These are phyloP conservation scores for Monilinia laxa DNA, from an alignment of 2,329 filamentous ascomycete genomes.

Conservation along the genomic window DNA sequence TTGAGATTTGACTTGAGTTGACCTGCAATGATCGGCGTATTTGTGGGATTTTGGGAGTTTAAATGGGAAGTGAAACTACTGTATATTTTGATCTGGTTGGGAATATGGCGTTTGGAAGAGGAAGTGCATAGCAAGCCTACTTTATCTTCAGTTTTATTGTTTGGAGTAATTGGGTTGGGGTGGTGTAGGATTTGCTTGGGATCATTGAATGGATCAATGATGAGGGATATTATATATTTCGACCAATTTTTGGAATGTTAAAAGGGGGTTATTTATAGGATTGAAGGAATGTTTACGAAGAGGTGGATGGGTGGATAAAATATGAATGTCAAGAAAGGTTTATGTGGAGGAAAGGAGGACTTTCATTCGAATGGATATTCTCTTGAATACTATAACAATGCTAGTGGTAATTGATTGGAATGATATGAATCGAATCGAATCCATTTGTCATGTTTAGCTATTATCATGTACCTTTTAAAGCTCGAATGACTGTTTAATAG, in stretches of 20 bases:
- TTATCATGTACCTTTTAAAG: neutral
- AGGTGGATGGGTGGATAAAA: conserved; percentile 1
- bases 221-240: neutral
- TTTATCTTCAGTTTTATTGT: neutral
- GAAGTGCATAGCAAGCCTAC: conserved; percentile 17
- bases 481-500: too few relatives aligned
- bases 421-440: neutral
- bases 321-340: neutral
- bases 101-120: conserved; percentile 4
- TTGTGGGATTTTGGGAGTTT: neutral
- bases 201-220: neutral
- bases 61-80: neutral
- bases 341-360: neutral
- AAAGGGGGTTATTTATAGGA: neutral
- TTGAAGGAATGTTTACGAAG: neutral
- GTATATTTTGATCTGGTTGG: neutral
- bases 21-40: conserved; percentile 1
- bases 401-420: conserved; percentile 1
- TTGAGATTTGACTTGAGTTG: conserved; percentile 9
- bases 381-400: neutral
- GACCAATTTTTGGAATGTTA: neutral
- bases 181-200: neutral
- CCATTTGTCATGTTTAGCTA: neutral
- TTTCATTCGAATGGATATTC: neutral
- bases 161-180: neutral